Percentiles rank a stretch among this genome's conserved stretches.
These are phyloP conservation scores for Cajanus cajan DNA, from an alignment of 306 rosid genomes.

Conservation along the genomic window DNA sequence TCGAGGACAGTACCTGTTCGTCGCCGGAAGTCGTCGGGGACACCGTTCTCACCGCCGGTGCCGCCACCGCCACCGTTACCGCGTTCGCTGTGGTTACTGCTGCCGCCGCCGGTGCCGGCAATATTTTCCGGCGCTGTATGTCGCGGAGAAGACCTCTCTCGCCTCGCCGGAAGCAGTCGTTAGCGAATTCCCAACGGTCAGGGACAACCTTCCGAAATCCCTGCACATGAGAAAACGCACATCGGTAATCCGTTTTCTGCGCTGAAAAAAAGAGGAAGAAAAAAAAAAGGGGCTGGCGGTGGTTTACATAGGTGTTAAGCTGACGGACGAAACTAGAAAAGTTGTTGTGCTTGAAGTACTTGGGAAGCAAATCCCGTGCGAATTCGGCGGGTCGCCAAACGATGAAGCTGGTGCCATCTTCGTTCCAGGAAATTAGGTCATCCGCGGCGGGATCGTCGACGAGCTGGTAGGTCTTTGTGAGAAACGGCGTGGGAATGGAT, in stretches of 20 bases:
- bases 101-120: conserved; percentile 17
- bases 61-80: conserved; percentile 43
- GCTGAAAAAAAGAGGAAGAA: no score
- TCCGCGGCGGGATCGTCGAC: conserved; percentile 83
- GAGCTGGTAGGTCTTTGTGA: conserved; percentile 79
- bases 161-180: conserved; percentile 75
- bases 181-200: conserved; percentile 96
- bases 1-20: conserved; percentile 86
- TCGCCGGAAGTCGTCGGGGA: conserved; percentile 87
- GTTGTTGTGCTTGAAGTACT: conserved; percentile 88
- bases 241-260: background rate
- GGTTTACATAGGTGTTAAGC: conserved; percentile 80
- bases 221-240: conserved; percentile 29
- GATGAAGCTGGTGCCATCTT: conserved; percentile 77
- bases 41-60: conserved; percentile 8
- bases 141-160: conserved; percentile 82
- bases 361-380: conserved; percentile 94
- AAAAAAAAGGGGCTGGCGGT: background rate
- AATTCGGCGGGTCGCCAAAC: conserved; percentile 97
- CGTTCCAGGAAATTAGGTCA: conserved; percentile 90
- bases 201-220: conserved; percentile 97
- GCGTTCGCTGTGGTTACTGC: conserved; percentile 20
- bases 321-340: conserved; percentile 98
- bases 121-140: conserved; percentile 81
- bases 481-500: conserved; percentile 87